Base-by-base conservation (phyloP, 768 basidiomycete species). In the Zangia roseola region DNA sequence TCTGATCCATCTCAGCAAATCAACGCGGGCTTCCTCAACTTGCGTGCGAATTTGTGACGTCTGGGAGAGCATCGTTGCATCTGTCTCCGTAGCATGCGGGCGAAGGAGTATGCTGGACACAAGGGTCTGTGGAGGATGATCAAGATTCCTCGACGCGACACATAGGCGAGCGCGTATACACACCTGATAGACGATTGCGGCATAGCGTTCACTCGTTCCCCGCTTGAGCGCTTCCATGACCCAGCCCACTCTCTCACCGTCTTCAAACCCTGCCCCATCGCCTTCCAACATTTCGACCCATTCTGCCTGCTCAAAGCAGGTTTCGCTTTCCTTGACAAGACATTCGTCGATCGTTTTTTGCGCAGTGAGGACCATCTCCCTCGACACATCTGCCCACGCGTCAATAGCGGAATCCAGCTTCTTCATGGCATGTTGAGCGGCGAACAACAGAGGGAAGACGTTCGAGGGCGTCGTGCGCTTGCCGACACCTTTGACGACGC, bases 151-250 rank as follows among this genome's bases (percentile, higher is more conserved):
- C 21, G 26, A 2, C 13, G 40, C 13, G 13, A 23, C 2, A 14
- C 19, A 5, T 34, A 19, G 40, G 5, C 5, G 6, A 16, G 5
- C 31, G 14, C 5, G 39, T 10, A 14, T 8, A 58, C 73, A 28
- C 45, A 84, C 88, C 80, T 94, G 92, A 67, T 97, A 97, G 14
- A 94, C 69, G 38, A 61, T 65, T 2, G 77, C 79, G 14, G 86
- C 91, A 67, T 78, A 83, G 50, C 72, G 73, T 54, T 85, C 86
- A 47, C 67, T 77, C 57, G 90, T 72, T 0, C 87, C 80, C 58
- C 86, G 60, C 61, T 81, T 62, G 47, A 86, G 63, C 31, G 83
- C 72, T 6, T 80, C 79, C 78, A 94, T 83, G 2, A 87, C 77
- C 79, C 79, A 80, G 37, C 90, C 86, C 0, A 95, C 81, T 44